Conservation (phyloP, 169 alveolate species). For the Cryptosporidium bovis region DNA sequence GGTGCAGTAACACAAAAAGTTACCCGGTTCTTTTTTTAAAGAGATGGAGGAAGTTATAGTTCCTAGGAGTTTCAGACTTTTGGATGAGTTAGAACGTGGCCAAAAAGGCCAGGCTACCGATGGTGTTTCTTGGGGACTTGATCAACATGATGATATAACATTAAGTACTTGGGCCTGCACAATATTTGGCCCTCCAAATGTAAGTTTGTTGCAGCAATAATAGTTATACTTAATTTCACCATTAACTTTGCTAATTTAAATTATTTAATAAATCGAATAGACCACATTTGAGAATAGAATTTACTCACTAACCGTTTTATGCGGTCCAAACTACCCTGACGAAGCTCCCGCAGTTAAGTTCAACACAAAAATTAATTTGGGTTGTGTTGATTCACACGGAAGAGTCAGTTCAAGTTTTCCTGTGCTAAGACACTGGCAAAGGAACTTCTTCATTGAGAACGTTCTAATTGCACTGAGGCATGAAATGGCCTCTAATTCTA, state of each 20-base stretch:
- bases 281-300: constrained; percentile 95
- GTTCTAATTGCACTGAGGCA: constrained; percentile 90
- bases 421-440: constrained; percentile 90
- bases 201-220: constrained; percentile 59
- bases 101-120: constrained; percentile 96
- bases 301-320: constrained; percentile 90
- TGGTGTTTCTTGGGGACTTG: constrained; percentile 95
- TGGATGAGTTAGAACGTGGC: constrained; percentile 97
- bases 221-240: background rate
- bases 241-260: background rate
- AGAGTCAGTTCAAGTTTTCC: constrained; percentile 83
- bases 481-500: constrained; percentile 91
- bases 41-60: constrained; percentile 84
- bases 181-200: constrained; percentile 93
- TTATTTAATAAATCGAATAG: constrained; percentile 76
- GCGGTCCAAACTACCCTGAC: constrained; percentile 95
- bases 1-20: background rate
- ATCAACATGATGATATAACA: constrained; percentile 93
- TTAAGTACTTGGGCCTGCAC: constrained; percentile 95
- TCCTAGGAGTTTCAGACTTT: constrained; percentile 96
- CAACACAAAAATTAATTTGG: constrained; percentile 90
- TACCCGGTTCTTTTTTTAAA: background rate
- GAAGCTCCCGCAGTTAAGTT: constrained; percentile 95
- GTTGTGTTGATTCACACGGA: constrained; percentile 92
- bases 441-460: constrained; percentile 91